Evolutionary conservation across 73 alveolate species (phyloP), one percentile per base, ranked within the genome.

Genomic region (Paraurostyla sp.): DNA sequence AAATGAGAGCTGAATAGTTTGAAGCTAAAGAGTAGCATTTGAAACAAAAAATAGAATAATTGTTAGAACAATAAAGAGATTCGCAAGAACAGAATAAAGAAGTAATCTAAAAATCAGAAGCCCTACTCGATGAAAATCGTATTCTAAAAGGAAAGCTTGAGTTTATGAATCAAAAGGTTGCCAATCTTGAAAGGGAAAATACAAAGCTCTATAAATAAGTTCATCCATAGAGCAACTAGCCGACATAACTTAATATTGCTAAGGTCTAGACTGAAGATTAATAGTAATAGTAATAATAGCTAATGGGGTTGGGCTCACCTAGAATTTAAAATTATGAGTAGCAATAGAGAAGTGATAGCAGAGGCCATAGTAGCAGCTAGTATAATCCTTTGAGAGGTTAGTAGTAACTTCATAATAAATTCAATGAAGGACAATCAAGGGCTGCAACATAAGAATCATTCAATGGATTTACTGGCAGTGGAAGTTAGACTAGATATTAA

Each of bases 171-270:
- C 27, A 73, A 46, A 73, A 73, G 50, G 56, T 38, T 6, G 32
- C 32, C 7, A 65, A 65, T 65, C 58, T 65, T 35, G 82, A 65
- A 40, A 65, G 82, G 58, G 82, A 65, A 65, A 65, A 65, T 38
- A 65, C 60, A 11, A 65, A 65, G 25, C 58, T 65, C 3, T 65
- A 65, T 38, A 65, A 65, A 65, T 38, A 65, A 22, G 1, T 65
- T 11, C n/a, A n/a, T n/a, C n/a, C n/a, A n/a, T n/a, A n/a, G n/a
- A n/a, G n/a, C n/a, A n/a, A n/a, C n/a, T n/a, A n/a, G n/a, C n/a
- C n/a, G n/a, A n/a, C n/a, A n/a, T n/a, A n/a, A n/a, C n/a, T n/a
- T n/a, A n/a, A n/a, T n/a, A n/a, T n/a, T n/a, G n/a, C n/a, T n/a
- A n/a, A n/a, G n/a, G n/a, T n/a, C n/a, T n/a, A n/a, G n/a, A n/a